A percentile compares a stretch with the other conserved stretches of the same genome.
phyloP scores from a whole-genome alignment of 2,329 filamentous ascomycete genomes.

The Simplicillium sp. region DNA sequence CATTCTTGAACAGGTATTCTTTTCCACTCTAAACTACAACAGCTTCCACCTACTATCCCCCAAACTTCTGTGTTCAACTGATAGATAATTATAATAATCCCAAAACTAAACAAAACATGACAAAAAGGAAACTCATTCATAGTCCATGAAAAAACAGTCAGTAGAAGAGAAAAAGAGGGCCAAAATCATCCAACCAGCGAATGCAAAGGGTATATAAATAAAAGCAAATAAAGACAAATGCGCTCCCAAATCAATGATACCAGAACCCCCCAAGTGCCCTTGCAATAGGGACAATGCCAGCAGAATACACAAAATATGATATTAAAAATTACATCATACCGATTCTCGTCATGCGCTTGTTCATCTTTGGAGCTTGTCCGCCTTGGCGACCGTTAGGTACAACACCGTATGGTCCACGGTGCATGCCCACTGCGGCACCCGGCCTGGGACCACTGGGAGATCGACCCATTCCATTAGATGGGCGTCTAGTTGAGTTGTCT shows the following conservation, averaged over 20 bases:
- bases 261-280: constrained; percentile 2
- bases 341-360: constrained; percentile 52
- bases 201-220: constrained; percentile 5
- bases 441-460: not conserved
- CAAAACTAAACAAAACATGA: no score
- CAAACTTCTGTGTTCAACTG: no score
- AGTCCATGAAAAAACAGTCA: no score
- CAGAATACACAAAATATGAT: constrained; percentile 16
- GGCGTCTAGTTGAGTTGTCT: not conserved
- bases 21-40: no score
- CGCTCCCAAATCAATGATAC: not conserved
- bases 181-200: constrained; percentile 1
- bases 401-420: constrained; percentile 10
- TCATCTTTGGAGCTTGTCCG: constrained; percentile 38
- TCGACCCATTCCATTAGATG: not conserved
- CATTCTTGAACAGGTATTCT: no score
- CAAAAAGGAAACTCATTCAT: no score
- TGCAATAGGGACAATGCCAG: no score
- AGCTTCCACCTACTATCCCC: no score
- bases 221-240: constrained; percentile 3
- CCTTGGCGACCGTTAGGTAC: constrained; percentile 25
- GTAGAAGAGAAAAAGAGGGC: not conserved
- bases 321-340: constrained; percentile 39
- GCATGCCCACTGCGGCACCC: constrained; percentile 4
- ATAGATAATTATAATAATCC: no score